A percentile compares a stretch with the other conserved stretches of the same genome.
These are phyloP conservation scores for Cucurbita pepo DNA, from an alignment of 306 rosid species.

Conservation along the genomic window DNA sequence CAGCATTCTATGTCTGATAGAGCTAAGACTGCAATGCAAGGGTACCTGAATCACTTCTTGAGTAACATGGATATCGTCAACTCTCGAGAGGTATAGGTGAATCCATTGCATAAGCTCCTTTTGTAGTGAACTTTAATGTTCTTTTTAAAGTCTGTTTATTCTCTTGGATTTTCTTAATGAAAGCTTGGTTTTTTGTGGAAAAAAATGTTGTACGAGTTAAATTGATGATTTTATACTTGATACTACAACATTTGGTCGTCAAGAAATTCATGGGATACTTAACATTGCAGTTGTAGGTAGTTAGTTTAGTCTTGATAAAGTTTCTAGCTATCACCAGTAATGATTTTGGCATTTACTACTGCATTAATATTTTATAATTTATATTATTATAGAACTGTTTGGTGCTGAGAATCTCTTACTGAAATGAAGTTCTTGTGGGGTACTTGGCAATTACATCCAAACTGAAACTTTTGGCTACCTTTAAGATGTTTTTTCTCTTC, in stretches of 20 bases:
- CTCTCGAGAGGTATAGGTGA: constrained; percentile 68
- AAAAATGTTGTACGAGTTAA: neutral
- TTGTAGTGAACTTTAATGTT: neutral
- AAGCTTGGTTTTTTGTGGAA: neutral
- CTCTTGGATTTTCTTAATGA: neutral
- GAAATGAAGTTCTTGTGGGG: neutral
- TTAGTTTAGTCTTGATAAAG: neutral
- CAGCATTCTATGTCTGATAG: constrained; percentile 84
- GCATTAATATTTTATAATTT: no score
- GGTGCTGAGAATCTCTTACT: neutral
- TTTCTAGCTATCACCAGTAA: neutral
- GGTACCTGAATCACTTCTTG: constrained; percentile 89
- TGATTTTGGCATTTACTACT: neutral
- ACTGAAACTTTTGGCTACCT: neutral
- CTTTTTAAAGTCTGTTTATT: neutral
- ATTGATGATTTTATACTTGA: neutral
- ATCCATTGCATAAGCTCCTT: neutral
- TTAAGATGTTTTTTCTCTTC: neutral
- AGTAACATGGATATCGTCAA: constrained; percentile 87
- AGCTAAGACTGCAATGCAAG: constrained; percentile 93
- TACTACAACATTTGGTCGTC: neutral
- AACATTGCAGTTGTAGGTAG: neutral
- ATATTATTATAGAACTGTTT: neutral
- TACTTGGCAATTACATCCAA: neutral
- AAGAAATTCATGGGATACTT: neutral